Evolutionary conservation across 192 early-diverging fungal genomes (phyloP), one percentile per base, ranked within the genome.

Genomic region (Coemansia asiatica): DNA sequence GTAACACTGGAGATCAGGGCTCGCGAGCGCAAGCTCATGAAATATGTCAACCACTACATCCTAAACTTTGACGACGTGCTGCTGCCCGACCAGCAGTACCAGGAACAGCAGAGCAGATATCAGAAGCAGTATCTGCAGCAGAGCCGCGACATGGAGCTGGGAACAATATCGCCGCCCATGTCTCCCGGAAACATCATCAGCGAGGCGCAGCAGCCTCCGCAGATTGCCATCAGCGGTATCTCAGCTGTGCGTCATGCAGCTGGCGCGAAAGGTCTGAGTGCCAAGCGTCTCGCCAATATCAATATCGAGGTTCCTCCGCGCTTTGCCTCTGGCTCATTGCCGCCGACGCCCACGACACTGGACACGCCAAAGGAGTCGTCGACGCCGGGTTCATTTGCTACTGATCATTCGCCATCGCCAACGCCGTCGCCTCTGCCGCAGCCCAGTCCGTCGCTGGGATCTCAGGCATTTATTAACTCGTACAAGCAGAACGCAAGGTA

Each of bases 61-160:
- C 64, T 81, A 25, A 68, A 65, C 57, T 81, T 68, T 44, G 73
- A 81, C 64, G 79, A 81, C 22, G 73, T 81, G 27, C 44, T 70
- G 7, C 19, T 47, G 40, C 2, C 35, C 23, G 25, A 53, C 6
- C 22, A 36, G 16, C 44, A 55, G 36, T 25, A 54, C 51, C 25
- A 54, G 9, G 51, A 27, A 10, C 23, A 27, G 26, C 51, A 27
- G 51, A 23, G 27, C 23, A 54, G 18, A 26, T 28, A 54, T 26
- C 25, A 54, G 51, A 54, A 8, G 25, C 51, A 54, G 12, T 12
- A 28, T 23, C 53, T n/a, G n/a, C n/a, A n/a, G n/a, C n/a, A 51
- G 4, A 25, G 31, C 10, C 36, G 44, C 22, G 47, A 56, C 46
- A 2, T 54, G 19, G 60, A 64, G 53, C 60, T 72, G 48, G 72